Conservation (phyloP, 768 basidiomycete species). For the Lyophyllum atratum region DNA sequence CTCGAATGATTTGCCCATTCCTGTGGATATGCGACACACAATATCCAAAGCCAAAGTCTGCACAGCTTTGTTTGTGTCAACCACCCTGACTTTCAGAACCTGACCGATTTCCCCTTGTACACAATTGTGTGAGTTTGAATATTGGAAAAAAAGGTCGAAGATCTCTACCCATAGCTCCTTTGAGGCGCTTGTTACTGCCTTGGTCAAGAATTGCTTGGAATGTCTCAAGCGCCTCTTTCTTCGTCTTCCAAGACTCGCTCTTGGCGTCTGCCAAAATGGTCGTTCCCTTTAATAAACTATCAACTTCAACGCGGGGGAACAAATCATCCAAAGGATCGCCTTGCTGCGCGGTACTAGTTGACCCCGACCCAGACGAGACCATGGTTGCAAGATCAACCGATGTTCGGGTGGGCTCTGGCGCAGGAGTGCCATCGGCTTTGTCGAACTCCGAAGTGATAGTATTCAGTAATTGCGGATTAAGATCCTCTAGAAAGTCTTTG, state of each 20-base stretch:
- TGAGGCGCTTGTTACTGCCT: slow-evolving; percentile 89
- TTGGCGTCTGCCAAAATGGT: slow-evolving; percentile 81
- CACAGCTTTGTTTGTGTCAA: slow-evolving; percentile 93
- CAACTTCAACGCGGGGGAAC: slow-evolving; percentile 94
- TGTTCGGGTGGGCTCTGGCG: slow-evolving; percentile 77
- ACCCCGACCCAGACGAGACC: slow-evolving; percentile 42
- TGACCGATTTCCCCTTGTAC: slow-evolving; percentile 83
- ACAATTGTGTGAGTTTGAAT: slow-evolving; percentile 6
- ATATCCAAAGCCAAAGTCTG: slow-evolving; percentile 90
- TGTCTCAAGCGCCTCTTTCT: slow-evolving; percentile 92
- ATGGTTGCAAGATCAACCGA: slow-evolving; percentile 73
- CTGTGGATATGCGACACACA: slow-evolving; percentile 84
- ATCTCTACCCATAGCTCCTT: slow-evolving; percentile 78
- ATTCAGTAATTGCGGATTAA: slow-evolving; percentile 89
- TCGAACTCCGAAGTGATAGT: slow-evolving; percentile 94
- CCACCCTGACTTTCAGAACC: slow-evolving; percentile 84
- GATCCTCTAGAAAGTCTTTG: slow-evolving; percentile 88
- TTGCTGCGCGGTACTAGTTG: slow-evolving; percentile 35
- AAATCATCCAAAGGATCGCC: slow-evolving; percentile 87
- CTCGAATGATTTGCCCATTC: slow-evolving; percentile 96
- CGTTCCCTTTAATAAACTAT: slow-evolving; percentile 80
- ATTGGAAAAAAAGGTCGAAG: not conserved
- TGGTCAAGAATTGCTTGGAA: slow-evolving; percentile 86
- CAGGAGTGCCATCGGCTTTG: slow-evolving; percentile 76
- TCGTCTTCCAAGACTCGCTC: slow-evolving; percentile 94